Evolutionary conservation across 306 rosid genomes (phyloP).

Genomic region (Citrullus colocynthis): DNA sequence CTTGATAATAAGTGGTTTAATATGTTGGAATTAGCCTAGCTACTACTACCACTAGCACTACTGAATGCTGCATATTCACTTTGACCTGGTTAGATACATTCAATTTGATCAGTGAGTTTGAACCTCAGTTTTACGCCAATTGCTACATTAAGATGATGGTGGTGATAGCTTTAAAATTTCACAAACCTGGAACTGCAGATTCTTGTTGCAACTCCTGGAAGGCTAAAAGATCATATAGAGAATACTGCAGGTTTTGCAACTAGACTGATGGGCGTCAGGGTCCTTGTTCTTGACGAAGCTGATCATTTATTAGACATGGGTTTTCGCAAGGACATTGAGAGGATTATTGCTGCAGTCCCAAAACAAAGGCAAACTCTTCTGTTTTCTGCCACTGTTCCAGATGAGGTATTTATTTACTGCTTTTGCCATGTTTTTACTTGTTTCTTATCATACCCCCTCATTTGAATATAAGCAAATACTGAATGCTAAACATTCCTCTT

Average conservation of each 20-base stretch:
- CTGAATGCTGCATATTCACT: background rate
- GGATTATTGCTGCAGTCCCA: slow-evolving; percentile 72
- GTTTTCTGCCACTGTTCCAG: slow-evolving; percentile 94
- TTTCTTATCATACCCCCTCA: background rate
- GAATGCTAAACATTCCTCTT: slow-evolving; percentile 2
- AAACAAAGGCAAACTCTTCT: slow-evolving; percentile 84
- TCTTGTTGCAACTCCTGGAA: slow-evolving; percentile 99
- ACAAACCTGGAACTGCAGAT: slow-evolving; percentile 36
- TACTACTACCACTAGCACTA: background rate
- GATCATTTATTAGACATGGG: slow-evolving; percentile 99
- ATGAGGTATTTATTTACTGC: slow-evolving; percentile 34
- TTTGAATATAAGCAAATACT: background rate
- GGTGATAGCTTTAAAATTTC: background rate
- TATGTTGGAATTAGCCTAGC: background rate
- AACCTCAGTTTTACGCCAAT: background rate
- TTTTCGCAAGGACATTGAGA: slow-evolving; percentile 86
- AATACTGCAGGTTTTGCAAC: slow-evolving; percentile 90
- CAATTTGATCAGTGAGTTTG: background rate
- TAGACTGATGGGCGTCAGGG: slow-evolving; percentile 88
- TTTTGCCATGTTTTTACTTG: background rate
- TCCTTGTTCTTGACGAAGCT: slow-evolving; percentile 93
- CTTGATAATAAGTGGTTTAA: background rate
- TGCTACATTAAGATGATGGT: background rate
- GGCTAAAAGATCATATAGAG: slow-evolving; percentile 89
- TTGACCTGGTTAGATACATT: background rate